A percentile compares a stretch with the other conserved stretches of the same genome.
Evolutionary conservation across 75 land plant genomes (phyloP).

Genomic region (Pinus tabuliformis): DNA sequence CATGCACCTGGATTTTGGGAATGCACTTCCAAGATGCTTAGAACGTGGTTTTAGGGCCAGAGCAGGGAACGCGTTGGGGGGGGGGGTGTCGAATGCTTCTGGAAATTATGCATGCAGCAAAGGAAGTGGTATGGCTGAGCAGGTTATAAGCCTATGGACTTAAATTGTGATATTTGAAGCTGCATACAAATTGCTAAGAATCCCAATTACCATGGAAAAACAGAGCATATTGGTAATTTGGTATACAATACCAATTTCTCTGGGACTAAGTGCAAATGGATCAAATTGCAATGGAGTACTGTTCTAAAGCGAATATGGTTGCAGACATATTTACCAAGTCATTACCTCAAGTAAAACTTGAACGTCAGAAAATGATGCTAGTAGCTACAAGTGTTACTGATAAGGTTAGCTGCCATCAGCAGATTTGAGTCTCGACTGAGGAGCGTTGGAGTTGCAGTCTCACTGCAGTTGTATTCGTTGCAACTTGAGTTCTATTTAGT

Average conservation of each 20-base stretch:
- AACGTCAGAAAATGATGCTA: background rate
- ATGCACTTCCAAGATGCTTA: no score
- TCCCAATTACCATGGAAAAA: background rate
- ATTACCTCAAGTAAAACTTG: background rate
- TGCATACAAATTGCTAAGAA: constrained; percentile 2
- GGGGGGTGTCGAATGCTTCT: no score
- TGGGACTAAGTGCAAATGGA: background rate
- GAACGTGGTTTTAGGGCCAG: background rate
- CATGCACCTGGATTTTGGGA: no score
- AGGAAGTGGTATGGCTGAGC: background rate
- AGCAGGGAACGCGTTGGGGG: background rate
- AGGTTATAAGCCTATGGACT: background rate
- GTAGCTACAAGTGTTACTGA: background rate
- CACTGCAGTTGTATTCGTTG: background rate
- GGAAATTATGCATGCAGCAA: background rate
- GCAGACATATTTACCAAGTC: background rate
- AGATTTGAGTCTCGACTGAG: background rate
- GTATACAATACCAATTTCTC: constrained; percentile 2
- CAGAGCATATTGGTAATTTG: constrained; percentile 19
- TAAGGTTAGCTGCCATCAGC: background rate
- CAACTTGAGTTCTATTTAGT: no score
- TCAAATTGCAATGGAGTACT: background rate
- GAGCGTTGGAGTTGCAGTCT: background rate
- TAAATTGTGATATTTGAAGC: background rate
- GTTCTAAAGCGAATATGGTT: background rate